Evolutionary conservation across 2,329 filamentous ascomycete genomes (phyloP).

Genomic region (Microsporum ferrugineum): DNA sequence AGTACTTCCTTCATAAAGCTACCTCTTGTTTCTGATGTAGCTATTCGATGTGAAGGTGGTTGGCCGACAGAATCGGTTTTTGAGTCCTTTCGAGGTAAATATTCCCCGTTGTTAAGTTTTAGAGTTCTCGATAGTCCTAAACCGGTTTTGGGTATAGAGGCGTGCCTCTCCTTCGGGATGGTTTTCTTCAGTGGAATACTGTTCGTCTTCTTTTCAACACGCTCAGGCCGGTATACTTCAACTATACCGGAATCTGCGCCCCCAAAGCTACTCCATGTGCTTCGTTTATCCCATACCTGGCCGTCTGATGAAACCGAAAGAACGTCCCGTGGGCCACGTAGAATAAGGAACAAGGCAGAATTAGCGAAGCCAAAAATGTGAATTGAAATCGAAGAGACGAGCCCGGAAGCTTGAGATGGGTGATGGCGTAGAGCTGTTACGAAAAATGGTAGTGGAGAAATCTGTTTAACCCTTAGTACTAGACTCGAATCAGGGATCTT

Average conservation of each 20-base stretch:
- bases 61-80: neutral
- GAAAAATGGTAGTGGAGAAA: slow-evolving; percentile 18
- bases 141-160: neutral
- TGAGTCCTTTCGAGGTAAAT: neutral
- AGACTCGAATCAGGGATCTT: neutral
- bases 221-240: neutral
- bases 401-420: slow-evolving; percentile 8
- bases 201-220: neutral
- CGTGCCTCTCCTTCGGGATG: neutral
- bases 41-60: neutral
- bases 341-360: slow-evolving; percentile 17
- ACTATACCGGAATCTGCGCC: neutral
- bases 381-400: slow-evolving; percentile 18
- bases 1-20: neutral
- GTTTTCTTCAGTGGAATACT: neutral
- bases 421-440: slow-evolving; percentile 6
- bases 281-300: neutral
- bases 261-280: slow-evolving; percentile 4
- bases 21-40: neutral
- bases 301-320: neutral
- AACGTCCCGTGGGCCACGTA: slow-evolving; percentile 15
- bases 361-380: slow-evolving; percentile 19
- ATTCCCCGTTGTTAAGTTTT: neutral
- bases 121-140: neutral
- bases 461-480: slow-evolving; percentile 10